Percentiles rank a stretch among this genome's conserved stretches.
Conservation (phyloP, 306 rosid species). For the Potentilla sterilis region DNA sequence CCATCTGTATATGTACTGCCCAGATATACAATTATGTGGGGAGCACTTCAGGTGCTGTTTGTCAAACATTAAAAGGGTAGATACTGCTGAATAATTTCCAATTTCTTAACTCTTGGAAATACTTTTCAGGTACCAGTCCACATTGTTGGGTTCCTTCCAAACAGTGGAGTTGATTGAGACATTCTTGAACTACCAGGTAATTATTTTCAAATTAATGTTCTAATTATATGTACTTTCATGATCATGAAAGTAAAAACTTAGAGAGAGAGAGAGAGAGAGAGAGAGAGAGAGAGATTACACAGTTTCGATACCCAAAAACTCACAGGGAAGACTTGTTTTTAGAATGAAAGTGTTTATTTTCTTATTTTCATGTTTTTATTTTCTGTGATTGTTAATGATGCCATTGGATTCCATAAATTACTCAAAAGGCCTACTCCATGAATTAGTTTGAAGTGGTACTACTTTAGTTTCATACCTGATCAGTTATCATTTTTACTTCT, state of each 20-base stretch:
- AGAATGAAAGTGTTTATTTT: neutral
- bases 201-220: neutral
- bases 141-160: constrained; percentile 88
- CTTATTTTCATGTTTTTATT: no score
- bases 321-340: neutral
- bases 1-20: neutral
- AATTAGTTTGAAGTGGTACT: neutral
- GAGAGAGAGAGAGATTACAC: neutral
- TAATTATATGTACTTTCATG: no score
- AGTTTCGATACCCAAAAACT: neutral
- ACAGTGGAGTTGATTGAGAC: constrained; percentile 92
- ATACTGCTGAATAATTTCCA: neutral
- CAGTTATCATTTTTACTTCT: neutral
- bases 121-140: constrained; percentile 83
- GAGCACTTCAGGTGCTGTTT: neutral
- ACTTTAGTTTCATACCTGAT: neutral
- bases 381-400: neutral
- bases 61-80: neutral
- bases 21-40: neutral
- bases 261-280: no score
- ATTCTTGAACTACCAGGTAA: constrained; percentile 96
- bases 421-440: neutral
- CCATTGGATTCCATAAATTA: neutral
- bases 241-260: no score
- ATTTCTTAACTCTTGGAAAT: constrained; percentile 11